Evolutionary conservation across 768 basidiomycete genomes (phyloP).

Genomic region (Auriculariales sp.): DNA sequence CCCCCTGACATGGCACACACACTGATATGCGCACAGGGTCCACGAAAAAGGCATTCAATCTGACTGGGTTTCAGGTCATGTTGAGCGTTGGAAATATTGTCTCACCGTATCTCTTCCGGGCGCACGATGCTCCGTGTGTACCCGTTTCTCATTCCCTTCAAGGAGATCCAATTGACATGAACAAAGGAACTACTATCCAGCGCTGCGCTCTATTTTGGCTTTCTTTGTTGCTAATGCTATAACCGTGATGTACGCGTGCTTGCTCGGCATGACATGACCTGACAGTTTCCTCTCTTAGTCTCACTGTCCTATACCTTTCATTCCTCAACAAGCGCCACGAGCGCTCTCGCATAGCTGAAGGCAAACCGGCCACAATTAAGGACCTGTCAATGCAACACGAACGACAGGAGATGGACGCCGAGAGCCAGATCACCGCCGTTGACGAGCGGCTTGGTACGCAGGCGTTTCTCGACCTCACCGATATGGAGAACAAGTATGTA

Average conservation of each 20-base stretch:
- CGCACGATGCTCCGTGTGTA: conserved; percentile 12
- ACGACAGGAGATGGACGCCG: conserved; percentile 17
- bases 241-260: conserved; percentile 21
- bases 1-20: conserved; percentile 13
- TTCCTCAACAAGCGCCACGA: conserved; percentile 25
- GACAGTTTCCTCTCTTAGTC: too few species aligned
- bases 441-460: conserved; percentile 15
- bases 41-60: too few species aligned
- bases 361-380: conserved; percentile 18
- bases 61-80: too few species aligned
- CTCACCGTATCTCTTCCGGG: conserved; percentile 17
- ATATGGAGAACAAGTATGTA: conserved; percentile 16
- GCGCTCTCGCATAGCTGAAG: conserved; percentile 18
- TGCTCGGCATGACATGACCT: too few species aligned
- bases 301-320: conserved; percentile 21
- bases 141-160: not conserved
- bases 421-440: conserved; percentile 4
- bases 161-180: too few species aligned
- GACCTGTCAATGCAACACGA: conserved; percentile 20
- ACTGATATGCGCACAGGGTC: conserved; percentile 9
- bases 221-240: conserved; percentile 24
- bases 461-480: conserved; percentile 26
- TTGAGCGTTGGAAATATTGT: conserved; percentile 15
- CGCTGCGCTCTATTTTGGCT: conserved; percentile 21
- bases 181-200: conserved; percentile 25